Base-by-base conservation (phyloP, 2,329 filamentous ascomycete species). In the Hortaea sp. region DNA sequence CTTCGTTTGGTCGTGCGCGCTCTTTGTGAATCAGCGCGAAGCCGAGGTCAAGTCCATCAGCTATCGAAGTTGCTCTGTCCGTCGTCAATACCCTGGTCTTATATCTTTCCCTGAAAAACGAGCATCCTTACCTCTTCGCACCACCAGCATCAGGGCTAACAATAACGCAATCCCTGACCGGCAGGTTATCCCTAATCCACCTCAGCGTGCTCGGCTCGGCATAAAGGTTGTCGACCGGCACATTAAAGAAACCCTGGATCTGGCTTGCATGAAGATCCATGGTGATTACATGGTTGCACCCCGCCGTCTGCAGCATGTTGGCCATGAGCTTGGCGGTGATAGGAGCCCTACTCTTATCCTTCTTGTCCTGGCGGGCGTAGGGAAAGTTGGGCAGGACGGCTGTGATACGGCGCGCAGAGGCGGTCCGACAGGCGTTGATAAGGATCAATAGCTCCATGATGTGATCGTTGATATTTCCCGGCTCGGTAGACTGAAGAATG, bases 371-470 rank as follows among this genome's bases (percentile, higher is more conserved):
- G 42, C 90, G 82, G 10, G 90, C 89, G 63, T 97, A 97, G 29
- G 89, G 89, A 69, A 95, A 97, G 69, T 94, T 95, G 56, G 90
- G 90, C 43, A 95, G 85, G 53, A 95, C 87, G 53, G 88, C 90
- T 20, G 90, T 95, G 69, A 97, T 95, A 54, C 90, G 85, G 54
- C 89, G 82, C 9, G 90, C 90, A 32, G 82, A 85, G 38, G 84
- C 84, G 27, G 82, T 86, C 66, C 86, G 84, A 75, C 90, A 95
- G 53, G 90, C 90, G 64, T 94, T 94, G 68, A 95, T 94, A 82
- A 95, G 95, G 70, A 97, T 95, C 56, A 97, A 78, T 34, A 97
- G 79, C 70, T 98, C 90, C 90, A 98, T 97, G 49, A 98, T 78
- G 42, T 88, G 88, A 66, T 97, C 90, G 69, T 98, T 98, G 72